Evolutionary conservation across 2,329 filamentous ascomycete genomes (phyloP).

Genomic region (Phialemoniopsis sp.): DNA sequence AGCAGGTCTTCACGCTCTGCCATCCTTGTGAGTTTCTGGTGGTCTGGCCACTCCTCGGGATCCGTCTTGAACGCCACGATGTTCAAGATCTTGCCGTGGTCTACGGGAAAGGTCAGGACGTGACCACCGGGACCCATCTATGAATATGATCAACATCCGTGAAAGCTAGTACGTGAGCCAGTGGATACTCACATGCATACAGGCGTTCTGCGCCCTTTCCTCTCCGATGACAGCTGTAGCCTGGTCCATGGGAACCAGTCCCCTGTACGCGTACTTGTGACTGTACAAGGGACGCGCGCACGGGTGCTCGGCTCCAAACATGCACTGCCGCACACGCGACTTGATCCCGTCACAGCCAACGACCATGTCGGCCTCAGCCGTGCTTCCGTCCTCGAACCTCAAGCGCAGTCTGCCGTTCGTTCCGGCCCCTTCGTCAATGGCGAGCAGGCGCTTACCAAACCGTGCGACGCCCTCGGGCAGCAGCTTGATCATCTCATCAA

Average conservation of each 20-base stretch:
- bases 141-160: too few species aligned
- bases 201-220: slow-evolving; percentile 17
- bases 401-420: slow-evolving; percentile 7
- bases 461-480: slow-evolving; percentile 9
- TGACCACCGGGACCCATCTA: slow-evolving; percentile 46
- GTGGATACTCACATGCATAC: slow-evolving; percentile 13
- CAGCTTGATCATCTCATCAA: slow-evolving; percentile 15
- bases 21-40: slow-evolving; percentile 11
- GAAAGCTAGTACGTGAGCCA: not conserved
- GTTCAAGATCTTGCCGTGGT: slow-evolving; percentile 48
- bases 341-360: slow-evolving; percentile 60
- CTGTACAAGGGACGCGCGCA: slow-evolving; percentile 29
- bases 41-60: slow-evolving; percentile 19
- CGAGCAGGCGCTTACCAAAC: slow-evolving; percentile 18
- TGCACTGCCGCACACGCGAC: slow-evolving; percentile 37
- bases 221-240: slow-evolving; percentile 44
- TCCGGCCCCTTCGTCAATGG: slow-evolving; percentile 17
- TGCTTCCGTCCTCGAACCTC: slow-evolving; percentile 15
- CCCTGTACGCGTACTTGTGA: slow-evolving; percentile 53
- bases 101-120: slow-evolving; percentile 55
- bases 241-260: slow-evolving; percentile 39
- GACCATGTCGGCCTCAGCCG: slow-evolving; percentile 21
- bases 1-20: slow-evolving; percentile 23
- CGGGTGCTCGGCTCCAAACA: too few species aligned
- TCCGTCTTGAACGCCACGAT: slow-evolving; percentile 34